A percentile compares a stretch with the other conserved stretches of the same genome.
Evolutionary conservation across 768 basidiomycete species (phyloP).

Genomic region (Serendipita vermifera): DNA sequence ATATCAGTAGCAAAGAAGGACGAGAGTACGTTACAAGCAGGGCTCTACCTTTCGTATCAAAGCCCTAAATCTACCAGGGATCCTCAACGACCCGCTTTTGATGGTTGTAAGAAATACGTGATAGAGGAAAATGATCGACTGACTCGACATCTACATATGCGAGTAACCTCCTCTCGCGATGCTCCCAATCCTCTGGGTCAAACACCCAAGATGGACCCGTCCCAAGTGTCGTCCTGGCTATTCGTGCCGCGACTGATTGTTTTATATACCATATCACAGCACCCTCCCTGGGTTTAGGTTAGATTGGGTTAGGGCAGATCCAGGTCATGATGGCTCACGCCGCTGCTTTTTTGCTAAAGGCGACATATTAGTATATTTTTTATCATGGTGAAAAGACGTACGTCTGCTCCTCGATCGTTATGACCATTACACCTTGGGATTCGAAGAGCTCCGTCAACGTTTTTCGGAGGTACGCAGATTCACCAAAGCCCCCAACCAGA

Average conservation of each 20-base stretch:
- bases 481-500: conserved; percentile 10
- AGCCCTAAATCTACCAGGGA: background rate
- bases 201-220: background rate
- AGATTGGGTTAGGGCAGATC: background rate
- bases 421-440: background rate
- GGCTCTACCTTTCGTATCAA: background rate
- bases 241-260: background rate
- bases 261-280: background rate
- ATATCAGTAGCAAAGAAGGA: too few species aligned
- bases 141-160: background rate
- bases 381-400: background rate
- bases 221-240: background rate
- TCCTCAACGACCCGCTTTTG: background rate
- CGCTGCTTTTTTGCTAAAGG: background rate
- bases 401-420: conserved; percentile 8
- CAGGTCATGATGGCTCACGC: background rate
- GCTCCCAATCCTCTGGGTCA: background rate
- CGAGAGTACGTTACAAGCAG: background rate
- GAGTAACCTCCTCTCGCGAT: background rate
- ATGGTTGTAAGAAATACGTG: background rate
- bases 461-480: background rate
- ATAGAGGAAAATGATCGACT: background rate
- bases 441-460: background rate
- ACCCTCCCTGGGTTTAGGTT: background rate
- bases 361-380: background rate